Evolutionary conservation across 108 stramenopile species (phyloP), one percentile per base, ranked within the genome.

Genomic region (Fragilaria radians): DNA sequence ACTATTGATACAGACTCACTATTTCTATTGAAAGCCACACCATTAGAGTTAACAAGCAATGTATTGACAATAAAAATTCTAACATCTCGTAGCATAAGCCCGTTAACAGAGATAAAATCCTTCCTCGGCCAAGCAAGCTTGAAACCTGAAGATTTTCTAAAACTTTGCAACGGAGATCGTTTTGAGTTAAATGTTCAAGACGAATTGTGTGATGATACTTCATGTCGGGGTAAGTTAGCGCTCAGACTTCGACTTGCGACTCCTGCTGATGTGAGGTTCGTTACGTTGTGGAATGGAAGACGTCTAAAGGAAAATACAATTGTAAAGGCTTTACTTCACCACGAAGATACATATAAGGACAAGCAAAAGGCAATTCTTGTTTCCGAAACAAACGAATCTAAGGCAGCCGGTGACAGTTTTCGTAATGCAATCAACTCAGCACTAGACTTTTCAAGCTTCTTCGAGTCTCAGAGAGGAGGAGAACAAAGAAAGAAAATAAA

Each of bases 171-270:
- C 48, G 77, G 67, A 46, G 53, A 76, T 17, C 61, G 81, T 19
- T 72, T 86, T 36, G 85, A 86, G 63, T 54, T 80, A 11, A 32
- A 64, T 19, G 34, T 82, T 49, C 52, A 68, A 26, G 72, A 77
- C 58, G 66, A 70, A 49, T 54, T 70, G 2, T 61, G 52, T 48
- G 53, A 47, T 50, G 57, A 49, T n/a, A 26, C 63, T 11, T 32
- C 14, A 47, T 18, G 26, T 24, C 52, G 77, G 14, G 85, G 68
- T 1, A 67, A 54, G n/a, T 64, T 86, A 24, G 85, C 82, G 19
- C 55, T 86, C 4, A 32, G 85, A 54, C 72, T 83, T 46, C 74
- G 82, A 30, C 50, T 74, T 27, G 82, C 85, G 19, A 73, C 81
- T 1, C 48, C 65, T n/a, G 65, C 68, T 30, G 85, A 86, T 56